Base-by-base conservation (phyloP, 306 rosid species). In the Vigna unguiculata region DNA sequence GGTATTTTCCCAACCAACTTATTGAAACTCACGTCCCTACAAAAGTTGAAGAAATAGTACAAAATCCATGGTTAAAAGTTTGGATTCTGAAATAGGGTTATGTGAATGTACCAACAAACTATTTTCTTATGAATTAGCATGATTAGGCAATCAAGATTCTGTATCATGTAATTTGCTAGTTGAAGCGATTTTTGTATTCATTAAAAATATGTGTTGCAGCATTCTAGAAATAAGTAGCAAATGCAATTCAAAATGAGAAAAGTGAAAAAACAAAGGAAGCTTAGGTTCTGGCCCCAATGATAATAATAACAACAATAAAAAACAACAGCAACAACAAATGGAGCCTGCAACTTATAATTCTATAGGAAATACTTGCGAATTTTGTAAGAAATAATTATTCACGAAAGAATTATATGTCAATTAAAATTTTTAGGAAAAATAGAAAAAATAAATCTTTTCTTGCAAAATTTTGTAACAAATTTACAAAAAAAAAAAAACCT, bases 1-100 rank as follows among this genome's bases (percentile, higher is more conserved):
- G 97, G 96, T 86, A 94, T 78, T 86, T 87, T 73, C 83, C 98
- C 98, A 25, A 81, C 86, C 83, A 94, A 78, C 53, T 89, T 83
- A 76, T 94, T 94, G 82, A 92, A 94, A 86, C 96, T 90, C 76
- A 92, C 84, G 84, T 94, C 98, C 85, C 98, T 94, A 41, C 40
- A 69, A 77, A 64, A 78, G 63, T 81, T 54, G 51, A 65, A 70
- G 64, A 78, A 78, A 49, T 22, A 71, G 54, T 49, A 59, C 61
- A 52, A 67, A 70, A n/a, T 68, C 71, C 76, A 20, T 2, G 11
- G 40, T 71, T 54, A 55, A 47, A 52, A 46, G 60, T 62, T 22
- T 17, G 28, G 68, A 54, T 69, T 52, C 62, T 43, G 17, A 66
- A 71, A 15, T 36, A 40, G 17, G 45, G 28, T 63, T 46, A 22